Evolutionary conservation across 805 yeast genomes (phyloP).

Genomic region (Starmerella bombicola): DNA sequence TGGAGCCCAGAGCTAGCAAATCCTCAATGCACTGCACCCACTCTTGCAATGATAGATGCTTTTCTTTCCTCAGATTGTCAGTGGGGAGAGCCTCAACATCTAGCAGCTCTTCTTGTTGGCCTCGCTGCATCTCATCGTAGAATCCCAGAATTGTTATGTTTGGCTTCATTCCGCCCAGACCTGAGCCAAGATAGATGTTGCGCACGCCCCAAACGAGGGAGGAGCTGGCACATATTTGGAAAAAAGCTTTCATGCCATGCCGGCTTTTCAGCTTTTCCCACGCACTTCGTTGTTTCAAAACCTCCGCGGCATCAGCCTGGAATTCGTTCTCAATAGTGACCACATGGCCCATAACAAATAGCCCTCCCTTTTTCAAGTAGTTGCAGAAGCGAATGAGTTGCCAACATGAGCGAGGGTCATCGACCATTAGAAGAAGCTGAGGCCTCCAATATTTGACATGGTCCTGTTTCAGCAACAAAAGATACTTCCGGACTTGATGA

Average conservation of each 20-base stretch:
- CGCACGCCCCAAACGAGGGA: constrained; percentile 89
- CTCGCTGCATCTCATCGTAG: constrained; percentile 41
- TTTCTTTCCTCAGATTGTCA: constrained; percentile 60
- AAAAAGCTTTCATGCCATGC: constrained; percentile 77
- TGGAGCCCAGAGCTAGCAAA: constrained; percentile 71
- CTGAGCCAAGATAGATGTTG: constrained; percentile 82
- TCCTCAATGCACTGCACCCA: constrained; percentile 95
- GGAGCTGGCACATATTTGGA: constrained; percentile 82
- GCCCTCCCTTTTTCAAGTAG: constrained; percentile 87
- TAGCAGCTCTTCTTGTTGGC: constrained; percentile 22
- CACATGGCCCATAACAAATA: constrained; percentile 87
- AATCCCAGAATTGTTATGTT: constrained; percentile 88
- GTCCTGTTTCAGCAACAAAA: constrained; percentile 69
- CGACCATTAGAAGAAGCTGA: constrained; percentile 75
- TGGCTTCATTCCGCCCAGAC: constrained; percentile 97
- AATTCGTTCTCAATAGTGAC: constrained; percentile 45
- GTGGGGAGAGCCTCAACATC: constrained; percentile 53
- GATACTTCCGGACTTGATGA: constrained; percentile 90
- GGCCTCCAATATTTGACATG: constrained; percentile 99
- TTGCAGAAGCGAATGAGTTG: constrained; percentile 84
- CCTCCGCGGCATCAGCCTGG: constrained; percentile 52
- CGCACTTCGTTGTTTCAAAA: constrained; percentile 59
- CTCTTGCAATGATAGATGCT: constrained; percentile 54
- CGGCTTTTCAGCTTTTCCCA: constrained; percentile 77
- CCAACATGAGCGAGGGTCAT: constrained; percentile 88